phyloP scores from a whole-genome alignment of 352 stramenopile genomes.

The Phytophthora sp. region DNA sequence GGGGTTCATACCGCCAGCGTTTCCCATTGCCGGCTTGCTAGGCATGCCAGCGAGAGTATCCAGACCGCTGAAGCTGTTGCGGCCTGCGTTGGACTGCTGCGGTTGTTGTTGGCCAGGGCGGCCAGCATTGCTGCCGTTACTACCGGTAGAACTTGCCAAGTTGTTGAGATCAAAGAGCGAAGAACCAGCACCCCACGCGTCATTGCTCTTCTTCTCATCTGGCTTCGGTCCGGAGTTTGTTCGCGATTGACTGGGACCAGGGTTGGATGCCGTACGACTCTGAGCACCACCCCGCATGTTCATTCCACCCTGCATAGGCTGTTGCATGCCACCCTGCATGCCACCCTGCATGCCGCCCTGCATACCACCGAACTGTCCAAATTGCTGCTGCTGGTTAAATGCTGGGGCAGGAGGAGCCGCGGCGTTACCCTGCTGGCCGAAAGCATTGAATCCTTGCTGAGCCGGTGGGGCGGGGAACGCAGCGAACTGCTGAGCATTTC shows the following conservation, averaged over 20 bases:
- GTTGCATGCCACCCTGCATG: conserved; percentile 54
- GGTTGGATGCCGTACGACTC: conserved; percentile 52
- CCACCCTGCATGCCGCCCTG: conserved; percentile 45
- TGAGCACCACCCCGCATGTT: conserved; percentile 39
- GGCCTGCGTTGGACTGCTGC: conserved; percentile 35
- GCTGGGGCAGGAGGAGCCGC: conserved; percentile 42
- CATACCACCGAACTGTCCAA: conserved; percentile 53
- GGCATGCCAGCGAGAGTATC: conserved; percentile 84
- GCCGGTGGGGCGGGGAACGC: conserved; percentile 43
- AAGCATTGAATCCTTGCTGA: conserved; percentile 57
- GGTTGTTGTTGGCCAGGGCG: conserved; percentile 39
- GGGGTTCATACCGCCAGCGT: conserved; percentile 51
- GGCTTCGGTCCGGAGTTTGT: conserved; percentile 34
- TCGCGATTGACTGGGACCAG: conserved; percentile 32
- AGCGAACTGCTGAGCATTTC: conserved; percentile 43
- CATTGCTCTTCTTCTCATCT: conserved; percentile 66
- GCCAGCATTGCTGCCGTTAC: conserved; percentile 21
- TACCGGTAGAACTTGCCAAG: conserved; percentile 43
- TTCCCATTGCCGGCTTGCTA: conserved; percentile 65
- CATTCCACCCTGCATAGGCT: conserved; percentile 42
- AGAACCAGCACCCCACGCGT: conserved; percentile 82
- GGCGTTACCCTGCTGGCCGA: conserved; percentile 46
- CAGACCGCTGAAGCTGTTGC: conserved; percentile 83
- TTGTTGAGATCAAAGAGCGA: conserved; percentile 85
- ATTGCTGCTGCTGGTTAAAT: conserved; percentile 56